A percentile compares a stretch with the other conserved stretches of the same genome.
phyloP scores from a whole-genome alignment of 2,329 filamentous ascomycete species.

The Aaosphaeria pasadenensis region DNA sequence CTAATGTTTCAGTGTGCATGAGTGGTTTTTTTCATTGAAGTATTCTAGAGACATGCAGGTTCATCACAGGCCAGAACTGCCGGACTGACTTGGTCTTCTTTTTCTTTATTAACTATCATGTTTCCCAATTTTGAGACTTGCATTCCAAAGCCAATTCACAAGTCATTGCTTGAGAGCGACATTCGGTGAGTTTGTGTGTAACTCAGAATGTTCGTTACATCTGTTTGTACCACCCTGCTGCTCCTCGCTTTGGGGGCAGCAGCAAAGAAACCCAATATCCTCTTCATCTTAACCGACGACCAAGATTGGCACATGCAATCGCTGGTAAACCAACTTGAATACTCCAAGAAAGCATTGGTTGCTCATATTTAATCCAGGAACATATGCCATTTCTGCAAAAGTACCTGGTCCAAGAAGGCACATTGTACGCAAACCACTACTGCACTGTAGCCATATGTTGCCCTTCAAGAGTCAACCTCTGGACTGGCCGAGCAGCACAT shows the following conservation, averaged over 20 bases:
- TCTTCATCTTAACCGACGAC: constrained; percentile 68
- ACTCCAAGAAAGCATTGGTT: not conserved
- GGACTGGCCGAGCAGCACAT: constrained; percentile 65
- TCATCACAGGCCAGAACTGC: too few relatives aligned
- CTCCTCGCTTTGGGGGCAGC: not conserved
- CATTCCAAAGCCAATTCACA: too few relatives aligned
- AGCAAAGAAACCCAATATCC: constrained; percentile 48
- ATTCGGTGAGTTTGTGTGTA: too few relatives aligned
- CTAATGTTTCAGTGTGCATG: too few relatives aligned
- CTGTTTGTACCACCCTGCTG: not conserved
- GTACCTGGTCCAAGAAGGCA: constrained; percentile 57
- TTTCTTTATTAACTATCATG: too few relatives aligned
- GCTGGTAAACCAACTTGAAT: constrained; percentile 33
- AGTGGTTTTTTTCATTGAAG: too few relatives aligned
- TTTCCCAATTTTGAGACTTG: too few relatives aligned
- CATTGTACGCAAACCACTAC: constrained; percentile 60
- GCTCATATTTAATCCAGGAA: constrained; percentile 18
- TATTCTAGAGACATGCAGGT: too few relatives aligned
- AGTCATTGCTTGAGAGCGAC: too few relatives aligned
- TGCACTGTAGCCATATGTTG: constrained; percentile 67
- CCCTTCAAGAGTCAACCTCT: constrained; percentile 62
- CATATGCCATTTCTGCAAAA: constrained; percentile 60
- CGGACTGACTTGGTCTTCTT: too few relatives aligned
- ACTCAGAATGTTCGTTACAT: too few relatives aligned
- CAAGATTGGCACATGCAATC: constrained; percentile 64